Percentiles rank a stretch among this genome's conserved stretches.
These are phyloP conservation scores for Cicer bijugum DNA, from an alignment of 306 rosid genomes.

Conservation along the genomic window DNA sequence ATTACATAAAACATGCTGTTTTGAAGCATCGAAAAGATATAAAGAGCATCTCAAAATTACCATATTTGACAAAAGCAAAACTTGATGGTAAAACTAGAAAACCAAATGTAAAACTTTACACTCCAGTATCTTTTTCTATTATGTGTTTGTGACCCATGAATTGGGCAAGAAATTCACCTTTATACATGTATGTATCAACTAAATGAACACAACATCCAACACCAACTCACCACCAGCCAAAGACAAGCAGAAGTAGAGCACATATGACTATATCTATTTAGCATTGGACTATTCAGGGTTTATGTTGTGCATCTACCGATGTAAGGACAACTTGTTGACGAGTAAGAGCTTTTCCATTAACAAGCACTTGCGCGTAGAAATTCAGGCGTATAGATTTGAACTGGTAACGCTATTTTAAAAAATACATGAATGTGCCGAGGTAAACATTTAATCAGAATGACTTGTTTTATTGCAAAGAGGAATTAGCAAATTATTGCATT, in stretches of 20 bases:
- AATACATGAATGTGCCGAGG: slow-evolving; percentile 28
- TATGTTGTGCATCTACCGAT: slow-evolving; percentile 82
- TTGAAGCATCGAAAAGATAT: slow-evolving; percentile 25
- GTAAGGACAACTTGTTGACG: slow-evolving; percentile 63
- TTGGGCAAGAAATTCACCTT: slow-evolving; percentile 41
- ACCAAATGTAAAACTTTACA: slow-evolving; percentile 34
- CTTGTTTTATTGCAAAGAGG: neutral
- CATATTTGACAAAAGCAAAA: slow-evolving; percentile 37
- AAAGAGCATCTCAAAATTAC: slow-evolving; percentile 18
- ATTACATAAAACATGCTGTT: slow-evolving; percentile 37
- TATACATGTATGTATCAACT: slow-evolving; percentile 42
- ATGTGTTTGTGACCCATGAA: slow-evolving; percentile 35
- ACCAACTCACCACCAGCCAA: slow-evolving; percentile 25
- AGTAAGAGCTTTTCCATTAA: slow-evolving; percentile 80
- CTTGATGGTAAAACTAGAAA: slow-evolving; percentile 23
- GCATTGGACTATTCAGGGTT: slow-evolving; percentile 53
- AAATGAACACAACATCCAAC: slow-evolving; percentile 41
- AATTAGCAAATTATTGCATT: slow-evolving; percentile 9
- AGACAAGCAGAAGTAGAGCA: slow-evolving; percentile 39
- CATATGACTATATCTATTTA: slow-evolving; percentile 24
- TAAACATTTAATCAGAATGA: slow-evolving; percentile 39
- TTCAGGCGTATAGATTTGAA: slow-evolving; percentile 87
- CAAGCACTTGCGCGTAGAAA: slow-evolving; percentile 83
- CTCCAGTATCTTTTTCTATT: slow-evolving; percentile 36
- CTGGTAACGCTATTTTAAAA: slow-evolving; percentile 61